Evolutionary conservation across 192 early-diverging fungal genomes (phyloP), one percentile per base, ranked within the genome.

Genomic region (Mortierella claussenii): DNA sequence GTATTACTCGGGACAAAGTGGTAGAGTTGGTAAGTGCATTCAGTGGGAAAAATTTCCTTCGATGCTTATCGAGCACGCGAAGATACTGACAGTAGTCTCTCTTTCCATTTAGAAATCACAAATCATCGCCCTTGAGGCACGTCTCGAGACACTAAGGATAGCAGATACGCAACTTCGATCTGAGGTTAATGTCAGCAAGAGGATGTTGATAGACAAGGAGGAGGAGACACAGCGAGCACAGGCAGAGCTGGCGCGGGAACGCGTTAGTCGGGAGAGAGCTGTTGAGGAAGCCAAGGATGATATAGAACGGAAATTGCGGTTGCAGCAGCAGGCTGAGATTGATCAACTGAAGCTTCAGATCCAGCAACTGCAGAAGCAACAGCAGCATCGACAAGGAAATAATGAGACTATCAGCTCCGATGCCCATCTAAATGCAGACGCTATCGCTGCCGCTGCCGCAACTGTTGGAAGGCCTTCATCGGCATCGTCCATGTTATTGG

Each of bases 111-210:
- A 74, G 70, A 74, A 74, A 60, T 65, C 62, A 13, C 70, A 74
- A 63, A 65, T n/a, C 18, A 28, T 33, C 4, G 17, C 55, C 11
- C 40, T 63, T 18, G 70, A 74, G 24, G 70, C 70, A 18, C 61
- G 70, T 32, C 47, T 74, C 15, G 70, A 74, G 37, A 48, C 70
- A 1, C 31, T 74, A 43, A 56, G 70, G 49, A 33, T 32, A 6
- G 70, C 62, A 18, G 70, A 74, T 32, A 74, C 70, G 3, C 70
- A 74, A 36, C 55, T 74, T 11, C 61, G 70, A 23, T 65, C 70
- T 2, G 70, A 74, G 4, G 27, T 74, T n/a, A 65, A 44, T 33
- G 31, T 37, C 17, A 54, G 23, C 37, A 74, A 65, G 26, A 46
- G 62, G n/a, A 4, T 27, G 7, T 52, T 64, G 43, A 49, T 27